These are phyloP conservation scores for Ophiocordyceps sinensis DNA, from an alignment of 2,329 filamentous ascomycete genomes.

Conservation along the genomic window DNA sequence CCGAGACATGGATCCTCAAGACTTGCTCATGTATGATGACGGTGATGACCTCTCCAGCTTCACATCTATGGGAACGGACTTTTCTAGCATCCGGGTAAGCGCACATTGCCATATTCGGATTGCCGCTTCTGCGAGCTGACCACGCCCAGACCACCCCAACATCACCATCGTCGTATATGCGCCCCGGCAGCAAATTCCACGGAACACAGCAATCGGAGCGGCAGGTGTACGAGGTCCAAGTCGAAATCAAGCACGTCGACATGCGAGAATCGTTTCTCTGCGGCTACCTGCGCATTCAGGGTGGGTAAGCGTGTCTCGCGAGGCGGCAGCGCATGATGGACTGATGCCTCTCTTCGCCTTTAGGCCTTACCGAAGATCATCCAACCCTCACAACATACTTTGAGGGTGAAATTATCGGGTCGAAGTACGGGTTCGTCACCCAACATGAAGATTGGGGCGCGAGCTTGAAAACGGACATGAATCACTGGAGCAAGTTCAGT, in stretches of 20 bases:
- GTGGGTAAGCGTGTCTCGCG: conserved; percentile 24
- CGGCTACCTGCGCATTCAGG: conserved; percentile 91
- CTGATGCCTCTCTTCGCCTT: not conserved
- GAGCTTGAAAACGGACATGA: conserved; percentile 77
- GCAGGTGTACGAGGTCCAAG: conserved; percentile 88
- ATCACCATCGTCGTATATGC: conserved; percentile 73
- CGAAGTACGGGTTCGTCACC: conserved; percentile 87
- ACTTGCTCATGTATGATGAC: conserved; percentile 12
- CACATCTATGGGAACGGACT: conserved; percentile 23
- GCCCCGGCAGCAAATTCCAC: conserved; percentile 73
- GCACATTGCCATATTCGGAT: not conserved
- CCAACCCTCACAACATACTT: conserved; percentile 98
- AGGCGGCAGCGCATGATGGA: too few relatives aligned
- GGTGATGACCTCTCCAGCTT: conserved; percentile 13
- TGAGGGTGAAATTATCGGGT: conserved; percentile 93
- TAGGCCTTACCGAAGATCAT: conserved; percentile 87
- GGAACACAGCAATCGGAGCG: conserved; percentile 89
- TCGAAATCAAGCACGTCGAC: conserved; percentile 93
- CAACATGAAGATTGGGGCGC: conserved; percentile 84
- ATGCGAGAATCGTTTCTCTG: conserved; percentile 89
- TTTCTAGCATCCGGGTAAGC: conserved; percentile 21
- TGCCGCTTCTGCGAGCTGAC: not conserved
- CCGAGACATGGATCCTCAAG: conserved; percentile 9
- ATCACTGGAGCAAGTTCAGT: conserved; percentile 83
- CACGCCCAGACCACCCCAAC: conserved; percentile 50